Evolutionary conservation across 495 filamentous ascomycete species (phyloP).

Genomic region (Podospora bellae-mahoneyi): DNA sequence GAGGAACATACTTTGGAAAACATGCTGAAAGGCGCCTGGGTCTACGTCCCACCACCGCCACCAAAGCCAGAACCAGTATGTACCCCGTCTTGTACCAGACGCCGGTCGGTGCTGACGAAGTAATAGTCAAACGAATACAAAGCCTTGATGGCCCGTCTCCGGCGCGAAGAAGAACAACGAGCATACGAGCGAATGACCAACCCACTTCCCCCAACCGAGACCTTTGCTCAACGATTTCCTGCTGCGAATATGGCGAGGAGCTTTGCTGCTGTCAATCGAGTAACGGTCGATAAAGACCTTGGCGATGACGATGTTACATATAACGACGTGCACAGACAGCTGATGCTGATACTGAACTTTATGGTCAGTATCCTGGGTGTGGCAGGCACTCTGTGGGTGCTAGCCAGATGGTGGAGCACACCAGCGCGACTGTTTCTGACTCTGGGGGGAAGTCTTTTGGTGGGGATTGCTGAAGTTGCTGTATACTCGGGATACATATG

Average conservation of each 20-base stretch:
- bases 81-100: conserved; percentile 14
- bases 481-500: conserved; percentile 84
- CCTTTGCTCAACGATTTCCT: conserved; percentile 58
- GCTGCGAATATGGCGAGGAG: conserved; percentile 42
- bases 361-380: conserved; percentile 69
- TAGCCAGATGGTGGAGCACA: conserved; percentile 65
- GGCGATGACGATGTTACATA: conserved; percentile 58
- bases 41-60: conserved; percentile 74
- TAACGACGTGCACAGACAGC: conserved; percentile 69
- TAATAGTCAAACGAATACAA: conserved; percentile 79
- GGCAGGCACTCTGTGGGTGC: conserved; percentile 68
- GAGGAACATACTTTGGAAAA: conserved; percentile 51
- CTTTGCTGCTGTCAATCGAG: conserved; percentile 49
- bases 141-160: conserved; percentile 80
- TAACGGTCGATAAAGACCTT: conserved; percentile 36
- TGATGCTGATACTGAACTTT: conserved; percentile 72
- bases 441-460: conserved; percentile 62
- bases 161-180: conserved; percentile 71
- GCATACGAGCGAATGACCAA: conserved; percentile 74
- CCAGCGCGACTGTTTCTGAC: conserved; percentile 66
- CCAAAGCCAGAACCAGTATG: conserved; percentile 76
- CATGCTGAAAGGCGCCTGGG: conserved; percentile 65
- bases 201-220: conserved; percentile 52
- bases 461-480: conserved; percentile 81
- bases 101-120: conserved; percentile 22